A percentile compares a stretch with the other conserved stretches of the same genome.
Evolutionary conservation across 2,329 filamentous ascomycete genomes (phyloP).

Genomic region (Penicillium sp.): DNA sequence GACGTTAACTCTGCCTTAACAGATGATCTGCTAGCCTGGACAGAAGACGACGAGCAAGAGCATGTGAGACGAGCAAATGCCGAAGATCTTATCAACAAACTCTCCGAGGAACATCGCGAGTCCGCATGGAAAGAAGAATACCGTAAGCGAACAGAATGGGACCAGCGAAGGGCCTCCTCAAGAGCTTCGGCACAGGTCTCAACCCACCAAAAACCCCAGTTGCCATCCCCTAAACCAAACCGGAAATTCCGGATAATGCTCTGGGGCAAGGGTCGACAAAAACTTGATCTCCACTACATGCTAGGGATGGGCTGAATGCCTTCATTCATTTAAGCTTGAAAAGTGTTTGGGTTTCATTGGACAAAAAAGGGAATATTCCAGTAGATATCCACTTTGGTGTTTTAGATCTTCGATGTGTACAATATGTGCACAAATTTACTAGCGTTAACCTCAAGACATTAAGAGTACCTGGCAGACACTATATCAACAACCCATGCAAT

Average conservation of each 20-base stretch:
- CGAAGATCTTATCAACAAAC: not conserved
- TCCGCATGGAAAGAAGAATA: not conserved
- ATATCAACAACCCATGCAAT: too few relatives aligned
- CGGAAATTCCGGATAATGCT: not conserved
- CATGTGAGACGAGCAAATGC: not conserved
- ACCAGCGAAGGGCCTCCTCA: not conserved
- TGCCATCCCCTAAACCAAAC: not conserved
- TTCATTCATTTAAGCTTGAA: too few relatives aligned
- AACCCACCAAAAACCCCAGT: not conserved
- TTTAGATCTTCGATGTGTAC: too few relatives aligned
- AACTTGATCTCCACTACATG: too few relatives aligned
- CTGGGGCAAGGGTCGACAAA: not conserved
- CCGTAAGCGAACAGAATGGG: not conserved
- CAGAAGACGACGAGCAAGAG: not conserved
- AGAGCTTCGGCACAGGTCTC: not conserved
- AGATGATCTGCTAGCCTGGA: not conserved
- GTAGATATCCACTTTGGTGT: too few relatives aligned
- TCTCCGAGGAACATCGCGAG: not conserved
- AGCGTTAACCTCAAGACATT: too few relatives aligned
- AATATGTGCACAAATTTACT: too few relatives aligned
- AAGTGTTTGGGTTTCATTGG: too few relatives aligned
- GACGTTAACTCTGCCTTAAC: not conserved
- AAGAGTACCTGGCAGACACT: too few relatives aligned
- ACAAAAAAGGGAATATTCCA: too few relatives aligned
- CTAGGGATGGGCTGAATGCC: too few relatives aligned